Conservation (phyloP, 805 yeast genomes). For the Hanseniaspora nectarophila region DNA sequence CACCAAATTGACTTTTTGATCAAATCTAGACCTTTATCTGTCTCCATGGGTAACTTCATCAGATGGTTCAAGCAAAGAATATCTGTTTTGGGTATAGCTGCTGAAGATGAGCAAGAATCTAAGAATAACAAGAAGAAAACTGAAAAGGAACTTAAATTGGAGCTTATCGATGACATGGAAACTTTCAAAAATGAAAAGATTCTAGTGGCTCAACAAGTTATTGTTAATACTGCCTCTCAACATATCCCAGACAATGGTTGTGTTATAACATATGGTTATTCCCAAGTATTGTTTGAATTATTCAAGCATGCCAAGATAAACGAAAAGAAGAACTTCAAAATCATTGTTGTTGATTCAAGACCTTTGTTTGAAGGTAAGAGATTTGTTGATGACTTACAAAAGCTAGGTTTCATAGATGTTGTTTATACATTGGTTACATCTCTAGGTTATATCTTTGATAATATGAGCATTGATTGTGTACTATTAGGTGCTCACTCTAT, state of each 20-base stretch:
- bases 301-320: conserved; percentile 55
- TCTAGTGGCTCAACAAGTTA: conserved; percentile 69
- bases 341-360: conserved; percentile 81
- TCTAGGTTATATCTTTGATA: conserved; percentile 57
- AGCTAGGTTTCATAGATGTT: conserved; percentile 45
- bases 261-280: conserved; percentile 77
- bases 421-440: conserved; percentile 73
- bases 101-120: conserved; percentile 18
- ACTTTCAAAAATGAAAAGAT: conserved; percentile 75
- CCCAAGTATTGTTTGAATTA: conserved; percentile 67
- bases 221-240: conserved; percentile 63
- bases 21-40: conserved; percentile 79
- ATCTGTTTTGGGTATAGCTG: conserved; percentile 64
- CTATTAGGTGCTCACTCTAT: conserved; percentile 95
- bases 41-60: conserved; percentile 95
- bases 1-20: conserved; percentile 88
- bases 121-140: conserved; percentile 16
- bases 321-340: conserved; percentile 57
- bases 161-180: conserved; percentile 57
- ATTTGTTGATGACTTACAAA: conserved; percentile 52
- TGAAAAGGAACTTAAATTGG: conserved; percentile 47
- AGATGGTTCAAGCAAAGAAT: conserved; percentile 95
- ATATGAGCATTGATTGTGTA: conserved; percentile 71
- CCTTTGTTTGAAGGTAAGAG: conserved; percentile 89
- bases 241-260: conserved; percentile 70